phyloP scores from a whole-genome alignment of 73 alveolate species.

The Paramecium biaurelia region DNA sequence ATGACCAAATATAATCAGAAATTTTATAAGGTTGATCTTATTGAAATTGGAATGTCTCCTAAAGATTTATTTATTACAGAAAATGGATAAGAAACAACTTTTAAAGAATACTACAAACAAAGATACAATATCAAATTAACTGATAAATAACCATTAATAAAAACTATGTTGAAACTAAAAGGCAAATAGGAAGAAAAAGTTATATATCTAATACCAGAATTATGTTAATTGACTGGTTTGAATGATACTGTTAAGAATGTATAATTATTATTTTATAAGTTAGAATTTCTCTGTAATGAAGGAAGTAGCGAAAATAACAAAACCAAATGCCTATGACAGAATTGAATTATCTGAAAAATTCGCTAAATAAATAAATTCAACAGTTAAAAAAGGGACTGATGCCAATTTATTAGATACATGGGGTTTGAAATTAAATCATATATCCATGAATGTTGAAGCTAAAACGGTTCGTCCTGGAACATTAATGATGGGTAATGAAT shows the following conservation, averaged over 20 bases:
- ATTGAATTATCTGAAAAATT: not conserved
- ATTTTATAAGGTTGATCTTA: slow-evolving; percentile 51
- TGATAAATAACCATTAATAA: not conserved
- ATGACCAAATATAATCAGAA: slow-evolving; percentile 58
- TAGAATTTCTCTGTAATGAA: slow-evolving; percentile 84
- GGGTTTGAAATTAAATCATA: slow-evolving; percentile 73
- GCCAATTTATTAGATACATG: slow-evolving; percentile 75
- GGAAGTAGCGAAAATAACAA: slow-evolving; percentile 83
- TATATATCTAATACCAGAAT: not conserved
- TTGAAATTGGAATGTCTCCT: slow-evolving; percentile 54
- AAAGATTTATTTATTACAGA: not conserved
- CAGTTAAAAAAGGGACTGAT: not conserved
- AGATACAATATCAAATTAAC: not conserved
- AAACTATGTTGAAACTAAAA: not conserved
- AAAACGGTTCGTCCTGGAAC: slow-evolving; percentile 66
- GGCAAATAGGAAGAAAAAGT: not conserved
- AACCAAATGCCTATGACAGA: slow-evolving; percentile 69
- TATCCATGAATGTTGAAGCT: slow-evolving; percentile 55
- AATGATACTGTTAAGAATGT: slow-evolving; percentile 89
- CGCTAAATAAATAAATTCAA: not conserved
- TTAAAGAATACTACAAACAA: not conserved
- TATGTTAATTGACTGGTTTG: slow-evolving; percentile 73
- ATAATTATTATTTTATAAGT: not conserved
- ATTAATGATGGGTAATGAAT: slow-evolving; percentile 68
- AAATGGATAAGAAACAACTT: not conserved